phyloP scores from a whole-genome alignment of 495 filamentous ascomycete species.

The Neurospora cerealis region DNA sequence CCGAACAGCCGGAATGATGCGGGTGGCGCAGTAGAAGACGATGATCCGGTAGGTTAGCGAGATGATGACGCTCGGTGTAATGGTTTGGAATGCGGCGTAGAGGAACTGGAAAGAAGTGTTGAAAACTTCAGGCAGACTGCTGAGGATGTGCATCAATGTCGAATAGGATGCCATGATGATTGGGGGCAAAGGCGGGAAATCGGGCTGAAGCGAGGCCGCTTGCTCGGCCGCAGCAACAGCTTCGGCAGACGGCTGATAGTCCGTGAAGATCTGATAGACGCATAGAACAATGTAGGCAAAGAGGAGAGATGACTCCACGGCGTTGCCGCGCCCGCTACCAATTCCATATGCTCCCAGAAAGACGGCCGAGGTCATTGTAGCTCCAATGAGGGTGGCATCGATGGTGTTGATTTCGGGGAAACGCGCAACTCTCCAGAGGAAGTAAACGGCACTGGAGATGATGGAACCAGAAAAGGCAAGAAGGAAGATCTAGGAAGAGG shows the following conservation, averaged over 20 bases:
- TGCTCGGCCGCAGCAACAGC: constrained; percentile 43
- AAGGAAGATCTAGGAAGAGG: constrained; percentile 59
- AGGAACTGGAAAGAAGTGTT: constrained; percentile 81
- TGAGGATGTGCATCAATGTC: constrained; percentile 75
- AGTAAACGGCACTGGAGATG: constrained; percentile 90
- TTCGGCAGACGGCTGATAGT: constrained; percentile 72
- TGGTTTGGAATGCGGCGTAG: constrained; percentile 78
- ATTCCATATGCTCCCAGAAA: constrained; percentile 93
- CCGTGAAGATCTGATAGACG: constrained; percentile 98
- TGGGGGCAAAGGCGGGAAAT: constrained; percentile 88
- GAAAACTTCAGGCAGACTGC: constrained; percentile 70
- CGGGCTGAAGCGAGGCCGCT: constrained; percentile 46
- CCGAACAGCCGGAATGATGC: constrained; percentile 87
- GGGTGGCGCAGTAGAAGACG: constrained; percentile 89
- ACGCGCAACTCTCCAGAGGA: constrained; percentile 85
- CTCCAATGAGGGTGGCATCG: constrained; percentile 89
- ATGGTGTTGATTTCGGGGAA: constrained; percentile 90
- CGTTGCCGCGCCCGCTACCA: constrained; percentile 85
- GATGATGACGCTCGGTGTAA: constrained; percentile 90
- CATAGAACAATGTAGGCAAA: constrained; percentile 96
- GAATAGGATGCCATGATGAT: constrained; percentile 99
- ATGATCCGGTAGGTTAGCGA: constrained; percentile 85
- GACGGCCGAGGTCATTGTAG: constrained; percentile 79
- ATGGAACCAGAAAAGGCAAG: constrained; percentile 80
- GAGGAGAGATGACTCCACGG: constrained; percentile 88